Conservation (phyloP, 768 basidiomycete species). For the Chalciporus pseudorubinellus region DNA sequence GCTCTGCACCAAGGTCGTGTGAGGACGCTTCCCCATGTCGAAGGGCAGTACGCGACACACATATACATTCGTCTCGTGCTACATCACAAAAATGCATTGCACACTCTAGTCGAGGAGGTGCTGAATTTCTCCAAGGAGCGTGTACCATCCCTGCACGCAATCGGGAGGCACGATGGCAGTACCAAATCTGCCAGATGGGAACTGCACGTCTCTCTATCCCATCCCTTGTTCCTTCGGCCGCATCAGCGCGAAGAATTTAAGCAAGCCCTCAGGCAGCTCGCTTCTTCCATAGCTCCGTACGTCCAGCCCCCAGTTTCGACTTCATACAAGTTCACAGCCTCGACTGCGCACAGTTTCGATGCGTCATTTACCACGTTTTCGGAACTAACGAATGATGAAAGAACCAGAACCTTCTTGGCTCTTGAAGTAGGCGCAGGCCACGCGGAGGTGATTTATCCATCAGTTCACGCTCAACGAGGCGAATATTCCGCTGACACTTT, state of each 20-base stretch:
- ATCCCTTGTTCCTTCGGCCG: conserved; percentile 74
- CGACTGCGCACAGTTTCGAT: conserved; percentile 50
- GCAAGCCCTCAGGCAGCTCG: conserved; percentile 52
- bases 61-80: conserved; percentile 67
- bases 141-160: conserved; percentile 48
- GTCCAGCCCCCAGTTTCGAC: conserved; percentile 15
- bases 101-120: conserved; percentile 45
- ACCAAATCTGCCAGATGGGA: conserved; percentile 31
- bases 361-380: conserved; percentile 72
- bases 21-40: conserved; percentile 73
- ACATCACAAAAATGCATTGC: conserved; percentile 41
- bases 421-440: conserved; percentile 85
- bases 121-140: conserved; percentile 41
- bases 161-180: conserved; percentile 28
- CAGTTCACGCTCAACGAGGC: neutral
- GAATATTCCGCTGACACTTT: conserved; percentile 16
- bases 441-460: conserved; percentile 51
- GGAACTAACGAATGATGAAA: conserved; percentile 75
- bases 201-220: conserved; percentile 83
- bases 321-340: conserved; percentile 5
- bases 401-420: conserved; percentile 75
- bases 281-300: conserved; percentile 47
- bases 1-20: conserved; percentile 80
- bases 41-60: conserved; percentile 83
- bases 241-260: conserved; percentile 79